Conservation (phyloP, 352 stramenopile species). For the Phytophthora pini region DNA sequence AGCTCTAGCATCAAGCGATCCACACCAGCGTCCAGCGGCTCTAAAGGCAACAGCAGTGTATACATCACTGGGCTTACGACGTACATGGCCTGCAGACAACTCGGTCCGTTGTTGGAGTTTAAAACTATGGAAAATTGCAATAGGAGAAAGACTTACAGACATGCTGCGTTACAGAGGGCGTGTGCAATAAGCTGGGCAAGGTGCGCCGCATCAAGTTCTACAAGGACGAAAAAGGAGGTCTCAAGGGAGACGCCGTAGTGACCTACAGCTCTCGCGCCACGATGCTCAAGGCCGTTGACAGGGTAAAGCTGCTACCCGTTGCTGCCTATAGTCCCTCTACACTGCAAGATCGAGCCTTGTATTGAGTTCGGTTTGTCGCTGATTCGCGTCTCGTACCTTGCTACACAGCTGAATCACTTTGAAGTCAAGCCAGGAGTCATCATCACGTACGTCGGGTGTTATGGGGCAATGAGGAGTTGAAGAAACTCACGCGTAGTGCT, state of each 20-base stretch:
- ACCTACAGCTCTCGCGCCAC: constrained; percentile 77
- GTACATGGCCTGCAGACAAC: constrained; percentile 84
- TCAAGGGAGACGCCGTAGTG: constrained; percentile 89
- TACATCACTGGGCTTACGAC: constrained; percentile 83
- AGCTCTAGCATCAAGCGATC: constrained; percentile 5
- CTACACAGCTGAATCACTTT: constrained; percentile 70
- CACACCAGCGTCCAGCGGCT: not conserved
- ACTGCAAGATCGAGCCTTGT: constrained; percentile 2
- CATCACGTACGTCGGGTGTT: constrained; percentile 63
- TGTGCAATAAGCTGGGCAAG: constrained; percentile 79
- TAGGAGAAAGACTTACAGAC: not conserved
- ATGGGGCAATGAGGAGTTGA: not conserved
- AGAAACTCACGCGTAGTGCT: not conserved
- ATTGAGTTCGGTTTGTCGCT: constrained; percentile 16
- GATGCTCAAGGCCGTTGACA: constrained; percentile 74
- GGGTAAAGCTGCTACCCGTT: constrained; percentile 44
- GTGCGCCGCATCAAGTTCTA: constrained; percentile 90
- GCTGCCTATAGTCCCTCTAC: constrained; percentile 5
- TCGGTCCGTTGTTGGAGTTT: constrained; percentile 47
- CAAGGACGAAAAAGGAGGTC: constrained; percentile 74
- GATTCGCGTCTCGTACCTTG: constrained; percentile 38
- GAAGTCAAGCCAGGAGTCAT: constrained; percentile 87
- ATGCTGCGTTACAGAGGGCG: constrained; percentile 47
- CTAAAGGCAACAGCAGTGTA: constrained; percentile 70
- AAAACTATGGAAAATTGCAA: not conserved